Percentiles rank a stretch among this genome's conserved stretches.
These are phyloP conservation scores for Rhizopogon vinicolor DNA, from an alignment of 768 basidiomycete genomes.

Conservation along the genomic window DNA sequence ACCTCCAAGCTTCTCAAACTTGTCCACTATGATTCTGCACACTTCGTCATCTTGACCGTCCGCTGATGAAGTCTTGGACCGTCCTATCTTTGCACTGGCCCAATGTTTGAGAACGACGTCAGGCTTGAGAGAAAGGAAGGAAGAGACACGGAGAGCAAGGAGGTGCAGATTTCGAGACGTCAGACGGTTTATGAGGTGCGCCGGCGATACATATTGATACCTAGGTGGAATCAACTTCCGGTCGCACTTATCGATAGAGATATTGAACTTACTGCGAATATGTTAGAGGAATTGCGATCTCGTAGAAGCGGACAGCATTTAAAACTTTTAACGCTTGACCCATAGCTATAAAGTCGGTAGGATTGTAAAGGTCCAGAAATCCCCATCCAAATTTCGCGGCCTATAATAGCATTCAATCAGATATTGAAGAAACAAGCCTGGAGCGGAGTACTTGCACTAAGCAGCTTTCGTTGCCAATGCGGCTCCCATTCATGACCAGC, in stretches of 20 bases:
- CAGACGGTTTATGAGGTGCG: constrained; percentile 76
- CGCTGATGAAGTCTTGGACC: constrained; percentile 59
- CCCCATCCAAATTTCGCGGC: constrained; percentile 97
- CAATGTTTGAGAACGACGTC: constrained; percentile 91
- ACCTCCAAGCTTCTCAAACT: constrained; percentile 79
- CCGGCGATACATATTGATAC: constrained; percentile 76
- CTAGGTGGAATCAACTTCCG: constrained; percentile 33
- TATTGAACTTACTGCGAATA: constrained; percentile 71
- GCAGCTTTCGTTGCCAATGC: constrained; percentile 80
- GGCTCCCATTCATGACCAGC: constrained; percentile 92
- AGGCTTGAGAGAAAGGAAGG: constrained; percentile 77
- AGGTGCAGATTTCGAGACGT: constrained; percentile 87
- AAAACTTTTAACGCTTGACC: constrained; percentile 90
- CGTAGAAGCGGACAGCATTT: constrained; percentile 87
- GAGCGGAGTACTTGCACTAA: constrained; percentile 53
- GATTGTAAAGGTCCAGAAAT: constrained; percentile 90
- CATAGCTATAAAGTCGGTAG: constrained; percentile 89
- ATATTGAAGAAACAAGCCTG: neutral
- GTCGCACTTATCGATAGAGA: neutral
- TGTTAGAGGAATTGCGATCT: constrained; percentile 91
- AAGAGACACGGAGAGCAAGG: constrained; percentile 86
- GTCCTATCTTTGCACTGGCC: constrained; percentile 89
- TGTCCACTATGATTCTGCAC: constrained; percentile 81
- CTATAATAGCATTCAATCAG: constrained; percentile 31
- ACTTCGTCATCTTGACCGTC: constrained; percentile 71